Evolutionary conservation across 352 stramenopile species (phyloP), one percentile per base, ranked within the genome.

Genomic region (Peronospora belbahrii): DNA sequence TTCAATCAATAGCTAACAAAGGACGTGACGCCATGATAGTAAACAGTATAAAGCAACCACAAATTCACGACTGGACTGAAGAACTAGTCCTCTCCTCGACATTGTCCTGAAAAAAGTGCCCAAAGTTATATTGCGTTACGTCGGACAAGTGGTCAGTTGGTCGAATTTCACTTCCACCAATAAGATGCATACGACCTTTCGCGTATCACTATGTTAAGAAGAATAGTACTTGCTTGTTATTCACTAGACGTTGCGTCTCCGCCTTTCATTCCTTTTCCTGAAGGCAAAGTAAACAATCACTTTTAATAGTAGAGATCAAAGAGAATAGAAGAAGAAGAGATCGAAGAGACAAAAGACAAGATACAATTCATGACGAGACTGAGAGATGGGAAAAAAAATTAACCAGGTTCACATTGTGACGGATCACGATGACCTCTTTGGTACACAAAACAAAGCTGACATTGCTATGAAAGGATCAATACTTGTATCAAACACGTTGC

Each of bases 161-260:
- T 55, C 49, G 51, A 22, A 36, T 23, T 44, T 49, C 24, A 36
- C 43, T 59, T 59, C 51, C 43, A 59, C 42, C 35, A 48, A 47
- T 52, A 6, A 22, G 6, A 34, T 5, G 5, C 7, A 23, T 18
- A 40, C 37, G 43, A 48, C 51, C 44, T 44, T 59, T 59, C 51
- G 38, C 28, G 22, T 23, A 23, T 39, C 52, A 37, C 52, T 42
- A 43, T 30, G 50, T 24, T 35, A 38, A 24, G 50, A 57, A 57
- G 33, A 48, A 53, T 52, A 58, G 36, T 20, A 5, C 27, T 33
- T 15, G 8, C 36, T 42, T 6, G 22, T 25, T n/a, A n/a, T n/a
- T 27, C 23, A 37, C 18, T 42, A 13, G 20, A 17, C 33, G 4
- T 41, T 14, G 14, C 37, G 17, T 19, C 22, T 17, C 19, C n/a